These are phyloP conservation scores for Phaeodactylum tricornutum DNA, from an alignment of 108 stramenopile species.

Conservation along the genomic window DNA sequence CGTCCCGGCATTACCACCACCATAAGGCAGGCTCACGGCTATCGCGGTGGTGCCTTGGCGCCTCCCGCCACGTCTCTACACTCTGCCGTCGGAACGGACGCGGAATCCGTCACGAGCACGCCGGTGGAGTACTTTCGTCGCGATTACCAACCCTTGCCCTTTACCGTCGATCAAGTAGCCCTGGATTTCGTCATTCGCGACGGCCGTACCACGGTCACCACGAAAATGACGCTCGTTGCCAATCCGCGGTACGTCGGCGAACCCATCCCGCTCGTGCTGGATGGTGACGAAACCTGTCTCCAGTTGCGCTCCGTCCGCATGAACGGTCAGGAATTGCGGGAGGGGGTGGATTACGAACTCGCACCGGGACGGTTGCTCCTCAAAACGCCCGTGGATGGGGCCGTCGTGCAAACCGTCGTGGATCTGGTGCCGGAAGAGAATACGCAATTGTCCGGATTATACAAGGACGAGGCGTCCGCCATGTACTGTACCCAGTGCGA, in stretches of 20 bases:
- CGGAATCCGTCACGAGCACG: slow-evolving; percentile 3
- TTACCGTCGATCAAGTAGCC: slow-evolving; percentile 34
- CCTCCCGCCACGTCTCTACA: too few relatives aligned
- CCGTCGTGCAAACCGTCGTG: slow-evolving; percentile 45
- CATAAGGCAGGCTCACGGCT: too few relatives aligned
- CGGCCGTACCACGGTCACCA: slow-evolving; percentile 52
- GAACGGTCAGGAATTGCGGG: slow-evolving; percentile 33
- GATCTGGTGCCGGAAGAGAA: slow-evolving; percentile 81
- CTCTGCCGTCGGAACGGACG: too few relatives aligned
- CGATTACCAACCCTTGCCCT: slow-evolving; percentile 55
- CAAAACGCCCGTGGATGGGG: slow-evolving; percentile 10
- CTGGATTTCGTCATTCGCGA: slow-evolving; percentile 70
- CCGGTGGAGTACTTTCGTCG: slow-evolving; percentile 59
- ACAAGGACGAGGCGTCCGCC: slow-evolving; percentile 48
- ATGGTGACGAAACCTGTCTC: slow-evolving; percentile 69
- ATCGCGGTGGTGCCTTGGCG: too few relatives aligned
- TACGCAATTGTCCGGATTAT: slow-evolving; percentile 86
- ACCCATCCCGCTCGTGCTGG: slow-evolving; percentile 72
- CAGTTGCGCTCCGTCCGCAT: slow-evolving; percentile 30
- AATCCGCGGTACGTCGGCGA: slow-evolving; percentile 32
- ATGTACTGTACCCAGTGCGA: slow-evolving; percentile 85
- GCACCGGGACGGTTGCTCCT: slow-evolving; percentile 41
- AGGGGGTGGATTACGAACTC: slow-evolving; percentile 44
- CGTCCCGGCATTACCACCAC: too few relatives aligned
- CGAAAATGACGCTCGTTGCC: slow-evolving; percentile 21